Conservation (phyloP, 2,329 filamentous ascomycete species). For the Aspergillus latus region DNA sequence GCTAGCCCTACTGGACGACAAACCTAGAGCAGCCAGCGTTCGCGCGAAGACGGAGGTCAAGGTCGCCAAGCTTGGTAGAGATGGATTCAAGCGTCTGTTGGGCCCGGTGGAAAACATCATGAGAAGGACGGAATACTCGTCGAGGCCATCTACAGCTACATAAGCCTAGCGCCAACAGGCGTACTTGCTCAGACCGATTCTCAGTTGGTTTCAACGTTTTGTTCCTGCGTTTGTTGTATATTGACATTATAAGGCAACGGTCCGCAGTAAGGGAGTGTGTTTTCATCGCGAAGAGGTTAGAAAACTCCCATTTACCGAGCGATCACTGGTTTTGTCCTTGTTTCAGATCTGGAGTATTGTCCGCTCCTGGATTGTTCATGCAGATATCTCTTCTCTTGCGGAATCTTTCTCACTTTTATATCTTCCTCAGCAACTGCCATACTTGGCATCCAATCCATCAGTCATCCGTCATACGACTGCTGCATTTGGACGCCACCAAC, state of each 20-base stretch:
- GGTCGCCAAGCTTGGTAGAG: slow-evolving; percentile 87
- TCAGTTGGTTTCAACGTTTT: slow-evolving; percentile 12
- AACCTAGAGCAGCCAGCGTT: slow-evolving; percentile 86
- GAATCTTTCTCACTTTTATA: background rate
- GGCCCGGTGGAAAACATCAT: slow-evolving; percentile 94
- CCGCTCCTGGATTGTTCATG: slow-evolving; percentile 5
- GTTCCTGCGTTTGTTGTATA: slow-evolving; percentile 12
- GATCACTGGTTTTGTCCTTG: slow-evolving; percentile 13
- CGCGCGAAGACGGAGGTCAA: slow-evolving; percentile 84
- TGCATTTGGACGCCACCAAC: background rate
- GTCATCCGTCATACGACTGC: background rate
- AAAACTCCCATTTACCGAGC: slow-evolving; percentile 13
- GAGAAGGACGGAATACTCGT: slow-evolving; percentile 61
- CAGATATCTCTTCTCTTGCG: slow-evolving; percentile 9
- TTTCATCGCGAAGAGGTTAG: slow-evolving; percentile 16
- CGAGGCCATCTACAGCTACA: slow-evolving; percentile 29
- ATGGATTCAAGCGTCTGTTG: slow-evolving; percentile 88
- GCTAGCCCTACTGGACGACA: slow-evolving; percentile 87
- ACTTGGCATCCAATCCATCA: background rate
- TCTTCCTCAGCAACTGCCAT: background rate
- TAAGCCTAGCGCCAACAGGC: slow-evolving; percentile 14
- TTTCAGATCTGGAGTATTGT: slow-evolving; percentile 10
- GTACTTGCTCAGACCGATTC: slow-evolving; percentile 1
- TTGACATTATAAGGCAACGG: background rate
- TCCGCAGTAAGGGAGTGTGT: slow-evolving; percentile 15